phyloP scores from a whole-genome alignment of 345 rosid species.

The Salix viminalis region DNA sequence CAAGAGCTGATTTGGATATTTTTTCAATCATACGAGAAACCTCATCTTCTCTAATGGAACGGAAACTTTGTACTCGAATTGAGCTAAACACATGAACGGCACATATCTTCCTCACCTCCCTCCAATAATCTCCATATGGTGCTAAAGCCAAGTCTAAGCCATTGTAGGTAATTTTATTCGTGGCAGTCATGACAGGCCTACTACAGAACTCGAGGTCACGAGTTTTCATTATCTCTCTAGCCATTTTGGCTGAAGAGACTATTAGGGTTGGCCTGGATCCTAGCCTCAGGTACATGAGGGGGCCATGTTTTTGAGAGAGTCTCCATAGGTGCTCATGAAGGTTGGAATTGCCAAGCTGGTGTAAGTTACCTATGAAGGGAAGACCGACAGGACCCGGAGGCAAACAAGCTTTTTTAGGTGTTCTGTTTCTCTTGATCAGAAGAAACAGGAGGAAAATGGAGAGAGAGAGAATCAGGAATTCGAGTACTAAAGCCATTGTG shows the following conservation, averaged over 20 bases:
- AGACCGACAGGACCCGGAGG: conserved; percentile 52
- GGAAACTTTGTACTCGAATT: conserved; percentile 25
- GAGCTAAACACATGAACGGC: conserved; percentile 34
- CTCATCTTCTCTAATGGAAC: conserved; percentile 39
- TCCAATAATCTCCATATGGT: conserved; percentile 42
- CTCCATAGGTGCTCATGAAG: conserved; percentile 35
- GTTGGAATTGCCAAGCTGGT: conserved; percentile 29
- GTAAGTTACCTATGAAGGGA: conserved; percentile 49
- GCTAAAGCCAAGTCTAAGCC: conserved; percentile 41
- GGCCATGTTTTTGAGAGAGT: conserved; percentile 49
- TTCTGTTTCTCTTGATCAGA: conserved; percentile 8
- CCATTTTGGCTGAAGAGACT: conserved; percentile 44
- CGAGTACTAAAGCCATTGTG: too few relatives aligned
- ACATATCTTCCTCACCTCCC: conserved; percentile 15
- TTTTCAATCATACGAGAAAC: conserved; percentile 31
- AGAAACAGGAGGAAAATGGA: conserved; percentile 17
- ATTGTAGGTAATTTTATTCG: conserved; percentile 39
- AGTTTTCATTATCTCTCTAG: conserved; percentile 33
- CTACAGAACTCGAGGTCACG: conserved; percentile 43
- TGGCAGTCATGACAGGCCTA: conserved; percentile 36
- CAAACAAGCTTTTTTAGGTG: conserved; percentile 2
- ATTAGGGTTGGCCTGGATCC: conserved; percentile 33
- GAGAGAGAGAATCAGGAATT: background rate
- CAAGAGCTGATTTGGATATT: conserved; percentile 6
- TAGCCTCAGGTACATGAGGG: conserved; percentile 41